Base-by-base conservation (phyloP, 495 filamentous ascomycete species). In the Oidiodendron maius region DNA sequence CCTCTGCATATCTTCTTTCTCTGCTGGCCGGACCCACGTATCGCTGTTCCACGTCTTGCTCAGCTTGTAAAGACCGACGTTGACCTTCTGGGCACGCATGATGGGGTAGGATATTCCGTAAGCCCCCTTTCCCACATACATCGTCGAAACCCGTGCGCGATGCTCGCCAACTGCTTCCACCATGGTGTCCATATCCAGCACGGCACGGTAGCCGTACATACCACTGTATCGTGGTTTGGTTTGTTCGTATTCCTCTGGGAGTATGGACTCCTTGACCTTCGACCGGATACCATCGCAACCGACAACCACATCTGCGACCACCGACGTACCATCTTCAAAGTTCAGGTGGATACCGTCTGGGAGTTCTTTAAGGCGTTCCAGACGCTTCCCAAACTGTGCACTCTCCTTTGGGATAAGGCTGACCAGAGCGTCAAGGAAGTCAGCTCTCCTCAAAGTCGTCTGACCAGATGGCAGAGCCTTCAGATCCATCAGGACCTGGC, bases 91-190 rank as follows among this genome's bases (percentile, higher is more conserved):
- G 4, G 77, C 83, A 17, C 73, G 68, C 57, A 78, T 75, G 24
- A 87, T 82, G 0, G 83, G 82, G 57, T 80, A 86, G 0, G 82
- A 84, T 12, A 86, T 67, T 0, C 78, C 62, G 52, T 83, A 78
- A 0, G 69, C 71, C 26, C 78, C 72, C 6, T 75, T 65, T 0
- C 82, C 83, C 44, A 85, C 55, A 56, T 81, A 78, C 44, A 80
- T 58, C 25, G 75, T 71, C 21, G 66, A 64, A n/a, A 79, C 78
- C n/a, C 62, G 53, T 0, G 75, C 72, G 0, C 67, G 48, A 36
- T 70, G 66, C 12, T 78, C 73, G 34, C 80, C 80, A 20, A 83
- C 57, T 10, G 71, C 62, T 11, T 65, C 48, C 12, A 75, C 66
- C 40, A 78, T 76, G 12, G 74, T 66, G 15, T 76, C 75, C 68